These are phyloP conservation scores for Debaryomyces castellii DNA, from an alignment of 805 yeast genomes.

Conservation along the genomic window DNA sequence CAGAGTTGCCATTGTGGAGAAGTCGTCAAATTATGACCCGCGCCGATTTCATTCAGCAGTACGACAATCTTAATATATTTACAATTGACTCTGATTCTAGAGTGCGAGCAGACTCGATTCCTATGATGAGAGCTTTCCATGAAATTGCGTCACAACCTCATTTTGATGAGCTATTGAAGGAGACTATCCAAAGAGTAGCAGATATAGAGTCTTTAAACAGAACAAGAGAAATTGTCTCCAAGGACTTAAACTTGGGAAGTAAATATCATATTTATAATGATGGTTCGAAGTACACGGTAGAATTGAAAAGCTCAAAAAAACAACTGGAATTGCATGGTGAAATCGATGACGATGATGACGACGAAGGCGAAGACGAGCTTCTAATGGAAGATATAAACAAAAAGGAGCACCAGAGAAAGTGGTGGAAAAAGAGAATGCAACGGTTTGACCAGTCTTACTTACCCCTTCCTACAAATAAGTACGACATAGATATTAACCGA, in stretches of 20 bases:
- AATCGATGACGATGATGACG: constrained; percentile 9
- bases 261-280: constrained; percentile 30
- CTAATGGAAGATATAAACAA: constrained; percentile 59
- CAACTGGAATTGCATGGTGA: constrained; percentile 22
- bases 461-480: constrained; percentile 4
- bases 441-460: constrained; percentile 25
- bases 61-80: constrained; percentile 75
- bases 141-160: constrained; percentile 73
- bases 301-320: constrained; percentile 14
- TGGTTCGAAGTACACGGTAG: constrained; percentile 8
- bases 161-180: constrained; percentile 63
- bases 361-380: constrained; percentile 39
- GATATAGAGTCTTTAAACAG: constrained; percentile 78
- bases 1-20: constrained; percentile 79
- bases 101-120: constrained; percentile 79
- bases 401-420: constrained; percentile 47
- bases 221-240: constrained; percentile 72
- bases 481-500: constrained; percentile 12
- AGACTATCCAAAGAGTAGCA: constrained; percentile 64
- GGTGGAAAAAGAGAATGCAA: constrained; percentile 52
- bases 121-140: constrained; percentile 87
- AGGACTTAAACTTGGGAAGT: constrained; percentile 61
- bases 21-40: constrained; percentile 85
- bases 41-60: constrained; percentile 72
- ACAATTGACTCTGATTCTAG: constrained; percentile 72